phyloP scores from a whole-genome alignment of 148 eudicot genomes.

The Beta vulgaris region DNA sequence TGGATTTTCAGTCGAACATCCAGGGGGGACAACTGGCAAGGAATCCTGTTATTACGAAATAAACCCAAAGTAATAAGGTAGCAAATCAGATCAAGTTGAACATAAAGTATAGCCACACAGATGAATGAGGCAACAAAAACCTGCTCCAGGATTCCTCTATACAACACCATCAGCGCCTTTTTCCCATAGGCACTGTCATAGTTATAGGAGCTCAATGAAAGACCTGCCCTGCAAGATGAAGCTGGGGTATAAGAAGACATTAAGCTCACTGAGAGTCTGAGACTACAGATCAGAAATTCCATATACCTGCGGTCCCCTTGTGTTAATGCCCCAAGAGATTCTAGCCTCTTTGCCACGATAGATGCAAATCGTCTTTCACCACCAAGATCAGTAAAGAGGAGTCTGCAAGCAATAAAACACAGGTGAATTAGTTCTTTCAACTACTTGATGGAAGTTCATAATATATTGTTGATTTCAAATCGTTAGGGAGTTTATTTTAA shows the following conservation, averaged over 20 bases:
- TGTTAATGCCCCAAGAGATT: conserved; percentile 94
- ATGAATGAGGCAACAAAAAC: conserved; percentile 29
- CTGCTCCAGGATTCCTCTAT: conserved; percentile 87
- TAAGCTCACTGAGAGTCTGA: neutral
- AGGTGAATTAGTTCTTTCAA: neutral
- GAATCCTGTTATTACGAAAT: conserved; percentile 52
- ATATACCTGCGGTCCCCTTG: conserved; percentile 96
- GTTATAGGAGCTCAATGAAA: conserved; percentile 78
- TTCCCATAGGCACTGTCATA: conserved; percentile 92
- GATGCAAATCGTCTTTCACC: conserved; percentile 99
- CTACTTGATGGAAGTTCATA: neutral
- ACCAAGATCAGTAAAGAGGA: conserved; percentile 90
- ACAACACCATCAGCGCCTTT: conserved; percentile 68
- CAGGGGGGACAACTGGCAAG: conserved; percentile 86
- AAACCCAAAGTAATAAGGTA: neutral
- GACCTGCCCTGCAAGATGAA: conserved; percentile 76
- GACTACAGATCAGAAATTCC: neutral
- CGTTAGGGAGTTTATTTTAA: too few relatives aligned
- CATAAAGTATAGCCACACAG: neutral
- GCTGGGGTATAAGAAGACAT: conserved; percentile 15
- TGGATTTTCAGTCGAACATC: conserved; percentile 78
- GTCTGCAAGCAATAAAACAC: conserved; percentile 43
- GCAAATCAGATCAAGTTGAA: neutral
- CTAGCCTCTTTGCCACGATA: conserved; percentile 92
- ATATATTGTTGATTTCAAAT: neutral